phyloP scores from a whole-genome alignment of 345 rosid species.

The Viola odorata region DNA sequence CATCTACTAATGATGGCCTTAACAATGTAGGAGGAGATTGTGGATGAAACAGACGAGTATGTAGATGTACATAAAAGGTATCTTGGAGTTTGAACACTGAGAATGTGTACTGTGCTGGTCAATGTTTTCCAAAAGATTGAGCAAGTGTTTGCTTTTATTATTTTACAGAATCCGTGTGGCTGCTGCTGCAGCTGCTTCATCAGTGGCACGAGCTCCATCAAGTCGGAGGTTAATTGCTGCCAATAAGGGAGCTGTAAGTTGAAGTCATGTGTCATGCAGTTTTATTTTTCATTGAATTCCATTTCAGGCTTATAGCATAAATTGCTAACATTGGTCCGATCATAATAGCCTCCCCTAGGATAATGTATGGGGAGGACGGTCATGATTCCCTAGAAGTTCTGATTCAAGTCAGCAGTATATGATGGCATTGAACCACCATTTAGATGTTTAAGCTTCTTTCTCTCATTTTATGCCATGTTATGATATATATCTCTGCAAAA shows the following conservation, averaged over 20 bases:
- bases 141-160: background rate
- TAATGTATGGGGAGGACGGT: background rate
- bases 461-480: no score
- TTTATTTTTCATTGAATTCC: background rate
- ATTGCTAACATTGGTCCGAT: background rate
- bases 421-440: background rate
- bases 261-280: background rate
- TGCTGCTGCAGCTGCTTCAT: conserved; percentile 94
- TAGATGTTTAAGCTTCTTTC: no score
- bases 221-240: conserved; percentile 52
- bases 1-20: background rate
- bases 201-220: conserved; percentile 83
- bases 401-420: background rate
- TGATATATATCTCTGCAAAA: background rate
- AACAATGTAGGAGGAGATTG: conserved; percentile 78
- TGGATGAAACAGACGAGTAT: conserved; percentile 95
- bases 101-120: background rate
- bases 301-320: background rate
- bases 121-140: background rate
- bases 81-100: background rate
- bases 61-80: conserved; percentile 95
- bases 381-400: background rate
- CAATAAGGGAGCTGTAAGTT: conserved; percentile 54
- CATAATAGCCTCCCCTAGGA: no score
- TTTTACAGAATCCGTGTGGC: conserved; percentile 85